These are phyloP conservation scores for Calocybe gangraenosa DNA, from an alignment of 768 basidiomycete genomes.

Conservation along the genomic window DNA sequence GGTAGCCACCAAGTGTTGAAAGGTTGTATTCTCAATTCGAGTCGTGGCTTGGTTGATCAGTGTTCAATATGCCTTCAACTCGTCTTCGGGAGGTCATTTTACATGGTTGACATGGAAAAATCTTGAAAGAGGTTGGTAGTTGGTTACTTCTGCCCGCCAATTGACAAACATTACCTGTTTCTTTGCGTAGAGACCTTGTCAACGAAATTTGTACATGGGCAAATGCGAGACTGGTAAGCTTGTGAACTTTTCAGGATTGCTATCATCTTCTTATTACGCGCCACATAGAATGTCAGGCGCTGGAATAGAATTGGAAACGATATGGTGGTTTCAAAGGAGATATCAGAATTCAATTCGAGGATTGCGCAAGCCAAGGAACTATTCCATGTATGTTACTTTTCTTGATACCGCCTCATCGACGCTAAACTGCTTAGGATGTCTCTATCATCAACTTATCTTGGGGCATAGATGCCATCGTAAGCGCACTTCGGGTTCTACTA, in stretches of 20 bases:
- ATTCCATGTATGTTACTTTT: conserved; percentile 4
- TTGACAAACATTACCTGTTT: neutral
- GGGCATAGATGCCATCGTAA: conserved; percentile 2
- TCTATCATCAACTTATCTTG: conserved; percentile 2
- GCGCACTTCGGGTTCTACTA: conserved; percentile 1
- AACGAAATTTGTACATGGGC: conserved; percentile 15
- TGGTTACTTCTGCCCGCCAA: too few relatives aligned
- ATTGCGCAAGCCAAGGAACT: conserved; percentile 6
- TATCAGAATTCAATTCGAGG: conserved; percentile 8
- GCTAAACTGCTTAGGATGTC: neutral
- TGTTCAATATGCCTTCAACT: conserved; percentile 7
- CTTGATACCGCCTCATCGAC: neutral
- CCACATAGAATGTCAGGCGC: conserved; percentile 6
- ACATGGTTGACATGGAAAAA: conserved; percentile 13
- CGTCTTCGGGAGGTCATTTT: conserved; percentile 6
- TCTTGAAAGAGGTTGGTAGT: too few relatives aligned
- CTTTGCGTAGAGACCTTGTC: conserved; percentile 8
- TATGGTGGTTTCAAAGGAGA: conserved; percentile 5
- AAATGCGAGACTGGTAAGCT: conserved; percentile 8
- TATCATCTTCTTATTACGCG: neutral
- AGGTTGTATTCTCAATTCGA: conserved; percentile 2
- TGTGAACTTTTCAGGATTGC: neutral
- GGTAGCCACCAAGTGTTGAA: neutral
- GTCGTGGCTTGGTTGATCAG: conserved; percentile 15
- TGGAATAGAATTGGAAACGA: conserved; percentile 5